Evolutionary conservation across 148 eudicot species (phyloP).

Genomic region (Vaccinium macrocarpon): DNA sequence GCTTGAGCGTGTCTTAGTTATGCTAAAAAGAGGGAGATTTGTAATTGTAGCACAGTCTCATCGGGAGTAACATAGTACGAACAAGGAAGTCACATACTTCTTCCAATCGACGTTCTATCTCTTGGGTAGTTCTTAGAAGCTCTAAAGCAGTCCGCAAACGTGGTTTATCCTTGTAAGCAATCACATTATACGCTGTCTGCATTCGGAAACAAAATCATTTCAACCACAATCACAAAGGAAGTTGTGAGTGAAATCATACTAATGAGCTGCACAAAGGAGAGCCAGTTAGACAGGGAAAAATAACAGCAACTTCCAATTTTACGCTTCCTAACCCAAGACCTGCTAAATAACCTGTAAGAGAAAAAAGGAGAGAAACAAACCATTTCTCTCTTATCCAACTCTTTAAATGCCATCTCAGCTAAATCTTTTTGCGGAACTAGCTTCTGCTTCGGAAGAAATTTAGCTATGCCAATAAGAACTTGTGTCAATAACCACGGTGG

Average conservation of each 20-base stretch:
- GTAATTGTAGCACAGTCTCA: not conserved
- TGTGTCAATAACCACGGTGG: conserved; percentile 71
- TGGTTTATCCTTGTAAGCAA: conserved; percentile 76
- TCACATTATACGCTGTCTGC: conserved; percentile 71
- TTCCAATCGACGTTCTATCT: conserved; percentile 59
- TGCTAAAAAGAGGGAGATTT: not conserved
- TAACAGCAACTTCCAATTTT: not conserved
- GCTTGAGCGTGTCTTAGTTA: not conserved
- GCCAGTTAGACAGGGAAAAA: not conserved
- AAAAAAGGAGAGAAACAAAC: conserved; percentile 33
- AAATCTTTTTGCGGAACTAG: conserved; percentile 75
- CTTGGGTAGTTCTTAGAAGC: conserved; percentile 71
- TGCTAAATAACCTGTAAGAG: not conserved
- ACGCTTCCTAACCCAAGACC: not conserved
- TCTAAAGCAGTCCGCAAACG: conserved; percentile 80
- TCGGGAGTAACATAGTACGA: not conserved
- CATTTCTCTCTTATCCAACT: conserved; percentile 58
- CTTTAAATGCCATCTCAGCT: conserved; percentile 82
- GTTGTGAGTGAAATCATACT: not conserved
- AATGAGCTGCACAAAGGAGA: conserved; percentile 3
- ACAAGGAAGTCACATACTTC: conserved; percentile 45
- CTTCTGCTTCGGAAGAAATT: conserved; percentile 73
- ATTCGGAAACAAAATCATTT: conserved; percentile 16
- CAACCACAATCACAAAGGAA: not conserved
- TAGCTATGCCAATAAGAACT: conserved; percentile 64